Evolutionary conservation across 2,329 filamentous ascomycete genomes (phyloP).

Genomic region (Curvularia sp.): DNA sequence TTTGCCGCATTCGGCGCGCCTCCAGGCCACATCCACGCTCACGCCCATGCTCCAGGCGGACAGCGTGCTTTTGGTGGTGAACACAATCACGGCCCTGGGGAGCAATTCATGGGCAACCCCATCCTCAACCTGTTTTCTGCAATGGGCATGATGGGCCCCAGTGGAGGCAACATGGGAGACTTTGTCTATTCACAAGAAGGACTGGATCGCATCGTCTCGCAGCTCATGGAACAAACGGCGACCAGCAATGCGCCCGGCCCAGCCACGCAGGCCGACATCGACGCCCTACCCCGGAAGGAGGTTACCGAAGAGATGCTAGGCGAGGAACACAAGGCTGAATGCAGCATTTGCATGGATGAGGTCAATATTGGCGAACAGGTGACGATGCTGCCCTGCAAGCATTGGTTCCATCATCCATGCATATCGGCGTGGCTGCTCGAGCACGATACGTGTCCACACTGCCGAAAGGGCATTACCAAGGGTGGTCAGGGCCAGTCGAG

Average conservation of each 20-base stretch:
- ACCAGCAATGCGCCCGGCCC: conserved; percentile 81
- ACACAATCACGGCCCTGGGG: conserved; percentile 15
- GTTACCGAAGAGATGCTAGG: conserved; percentile 74
- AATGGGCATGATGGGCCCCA: conserved; percentile 37
- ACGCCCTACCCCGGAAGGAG: conserved; percentile 72
- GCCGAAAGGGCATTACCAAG: conserved; percentile 63
- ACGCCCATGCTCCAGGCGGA: conserved; percentile 16
- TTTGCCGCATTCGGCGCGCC: conserved; percentile 45
- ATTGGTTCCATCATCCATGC: conserved; percentile 91
- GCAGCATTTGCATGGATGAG: conserved; percentile 93
- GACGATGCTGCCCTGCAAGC: conserved; percentile 80
- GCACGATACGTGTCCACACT: conserved; percentile 92
- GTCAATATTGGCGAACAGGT: conserved; percentile 76
- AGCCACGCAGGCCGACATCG: conserved; percentile 77
- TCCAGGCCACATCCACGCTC: conserved; percentile 24
- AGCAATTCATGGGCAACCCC: conserved; percentile 38
- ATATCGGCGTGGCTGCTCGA: conserved; percentile 84
- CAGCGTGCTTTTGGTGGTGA: conserved; percentile 18
- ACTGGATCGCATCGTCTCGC: conserved; percentile 84
- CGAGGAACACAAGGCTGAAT: conserved; percentile 74
- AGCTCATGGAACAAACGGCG: conserved; percentile 84
- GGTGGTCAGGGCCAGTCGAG: conserved; percentile 28
- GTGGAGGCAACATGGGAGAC: conserved; percentile 67
- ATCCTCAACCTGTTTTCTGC: conserved; percentile 55
- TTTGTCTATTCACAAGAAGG: conserved; percentile 91